Conservation (phyloP, 371 early-diverging fungal genomes). For the Chytridium lagenaria region DNA sequence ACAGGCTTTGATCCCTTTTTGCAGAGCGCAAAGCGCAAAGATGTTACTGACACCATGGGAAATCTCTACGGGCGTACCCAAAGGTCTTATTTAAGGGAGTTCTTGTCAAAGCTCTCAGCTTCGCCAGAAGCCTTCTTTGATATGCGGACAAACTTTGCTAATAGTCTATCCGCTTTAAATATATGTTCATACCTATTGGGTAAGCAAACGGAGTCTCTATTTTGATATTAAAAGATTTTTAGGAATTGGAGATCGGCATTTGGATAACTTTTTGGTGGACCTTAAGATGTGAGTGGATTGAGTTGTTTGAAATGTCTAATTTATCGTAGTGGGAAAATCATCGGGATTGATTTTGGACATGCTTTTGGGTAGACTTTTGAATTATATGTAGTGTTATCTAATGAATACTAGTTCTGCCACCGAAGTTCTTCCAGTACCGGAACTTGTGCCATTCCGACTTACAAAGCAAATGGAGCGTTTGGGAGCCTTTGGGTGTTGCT, state of each 20-base stretch:
- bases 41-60: slow-evolving; percentile 54
- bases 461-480: slow-evolving; percentile 64
- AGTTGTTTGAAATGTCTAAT: not conserved
- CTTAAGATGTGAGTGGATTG: slow-evolving; percentile 51
- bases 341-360: slow-evolving; percentile 78
- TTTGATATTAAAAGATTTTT: slow-evolving; percentile 12
- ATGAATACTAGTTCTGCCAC: slow-evolving; percentile 59
- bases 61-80: slow-evolving; percentile 41
- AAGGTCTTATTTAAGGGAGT: slow-evolving; percentile 54
- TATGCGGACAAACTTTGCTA: slow-evolving; percentile 63
- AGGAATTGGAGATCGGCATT: slow-evolving; percentile 76
- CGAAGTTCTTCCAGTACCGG: slow-evolving; percentile 71
- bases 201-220: slow-evolving; percentile 24
- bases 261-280: slow-evolving; percentile 72
- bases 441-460: slow-evolving; percentile 72
- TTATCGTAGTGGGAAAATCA: slow-evolving; percentile 60
- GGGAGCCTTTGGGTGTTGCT: slow-evolving; percentile 65
- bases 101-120: slow-evolving; percentile 58
- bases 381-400: not conserved
- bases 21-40: slow-evolving; percentile 51
- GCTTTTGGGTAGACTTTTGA: slow-evolving; percentile 64
- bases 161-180: slow-evolving; percentile 65
- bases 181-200: slow-evolving; percentile 72
- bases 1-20: slow-evolving; percentile 66
- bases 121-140: slow-evolving; percentile 73